Base-by-base conservation (phyloP, 352 stramenopile species). In the Globisporangium paroecandrum region DNA sequence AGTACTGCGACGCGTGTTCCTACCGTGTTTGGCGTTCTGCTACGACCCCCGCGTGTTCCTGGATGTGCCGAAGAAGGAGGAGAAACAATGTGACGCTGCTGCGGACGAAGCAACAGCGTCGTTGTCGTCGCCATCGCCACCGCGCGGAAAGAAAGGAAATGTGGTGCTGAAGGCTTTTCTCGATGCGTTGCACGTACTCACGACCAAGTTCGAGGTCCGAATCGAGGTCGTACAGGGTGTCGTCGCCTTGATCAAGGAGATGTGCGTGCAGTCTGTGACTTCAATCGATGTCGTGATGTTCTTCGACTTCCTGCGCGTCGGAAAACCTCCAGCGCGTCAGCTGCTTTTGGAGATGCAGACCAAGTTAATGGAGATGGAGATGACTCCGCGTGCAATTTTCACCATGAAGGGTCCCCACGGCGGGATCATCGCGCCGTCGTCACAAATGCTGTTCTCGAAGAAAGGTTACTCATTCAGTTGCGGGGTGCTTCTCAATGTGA, bases 401-500 rank as follows among this genome's bases (percentile, higher is more conserved):
- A 77, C 72, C 4, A 89, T 93, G 83, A 77, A 74, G 49, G 88
- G 85, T 36, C 24, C 70, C 0, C 79, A 91, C 55, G 82, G 77
- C 9, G 85, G 88, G 2, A 82, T 95, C 8, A 72, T 93, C 46
- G 80, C 87, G 18, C 82, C 82, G 7, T 79, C 84, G 0, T 76
- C 80, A 5, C 73, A 87, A 32, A 71, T 81, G 51, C 70, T 90
- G 51, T 81, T 91, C 47, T 79, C 83, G 0, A 95, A 91, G 70
- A 89, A 83, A 69, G 88, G 88, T 0, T 95, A 93, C 63, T 85
- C 81, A 15, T 89, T 82, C 65, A 90, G 79, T 34, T 80, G 89
- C 66, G 85, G 84, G 1, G 61, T 95, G 1, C 64, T 76, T n/a
- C 58, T 93, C 20, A 69, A 89, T 41, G 34, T 68, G 18, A 70